Conservation (phyloP, 768 basidiomycete species). For the Termitomyces sp. region DNA sequence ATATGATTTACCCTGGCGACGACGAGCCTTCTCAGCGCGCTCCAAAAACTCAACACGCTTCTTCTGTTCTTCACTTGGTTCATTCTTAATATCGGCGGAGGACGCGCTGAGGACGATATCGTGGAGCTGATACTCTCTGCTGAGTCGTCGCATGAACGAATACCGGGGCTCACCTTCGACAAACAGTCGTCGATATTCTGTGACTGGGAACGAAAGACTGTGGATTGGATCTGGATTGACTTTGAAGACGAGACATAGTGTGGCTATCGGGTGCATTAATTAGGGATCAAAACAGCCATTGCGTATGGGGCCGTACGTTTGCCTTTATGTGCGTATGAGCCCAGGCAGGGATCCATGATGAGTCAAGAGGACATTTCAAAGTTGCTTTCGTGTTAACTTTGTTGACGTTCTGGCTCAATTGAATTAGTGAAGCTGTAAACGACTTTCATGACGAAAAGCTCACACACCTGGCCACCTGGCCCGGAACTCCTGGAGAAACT, state of each 20-base stretch:
- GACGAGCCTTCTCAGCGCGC: constrained; percentile 40
- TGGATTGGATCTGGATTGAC: constrained; percentile 67
- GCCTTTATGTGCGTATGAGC: constrained; percentile 40
- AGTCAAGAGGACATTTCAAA: constrained; percentile 51
- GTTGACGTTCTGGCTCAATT: constrained; percentile 64
- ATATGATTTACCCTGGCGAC: constrained; percentile 47
- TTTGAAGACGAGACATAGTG: constrained; percentile 64
- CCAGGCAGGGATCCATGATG: constrained; percentile 70
- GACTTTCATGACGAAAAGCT: not conserved
- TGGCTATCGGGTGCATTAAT: constrained; percentile 33
- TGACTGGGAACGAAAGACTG: constrained; percentile 67
- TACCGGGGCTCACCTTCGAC: constrained; percentile 40
- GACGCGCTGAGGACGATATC: constrained; percentile 43
- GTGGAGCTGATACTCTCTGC: constrained; percentile 41
- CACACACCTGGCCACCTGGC: constrained; percentile 72
- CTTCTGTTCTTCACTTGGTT: constrained; percentile 51
- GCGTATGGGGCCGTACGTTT: constrained; percentile 34
- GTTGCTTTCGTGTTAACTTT: constrained; percentile 85
- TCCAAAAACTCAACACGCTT: constrained; percentile 45
- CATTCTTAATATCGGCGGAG: constrained; percentile 40
- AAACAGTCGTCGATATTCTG: constrained; percentile 74
- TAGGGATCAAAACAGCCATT: not conserved
- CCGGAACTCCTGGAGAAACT: constrained; percentile 78
- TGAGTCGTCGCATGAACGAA: not conserved
- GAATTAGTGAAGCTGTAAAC: not conserved